A percentile compares a stretch with the other conserved stretches of the same genome.
Conservation (phyloP, 257 asterid genomes). For the Linaria vulgaris region DNA sequence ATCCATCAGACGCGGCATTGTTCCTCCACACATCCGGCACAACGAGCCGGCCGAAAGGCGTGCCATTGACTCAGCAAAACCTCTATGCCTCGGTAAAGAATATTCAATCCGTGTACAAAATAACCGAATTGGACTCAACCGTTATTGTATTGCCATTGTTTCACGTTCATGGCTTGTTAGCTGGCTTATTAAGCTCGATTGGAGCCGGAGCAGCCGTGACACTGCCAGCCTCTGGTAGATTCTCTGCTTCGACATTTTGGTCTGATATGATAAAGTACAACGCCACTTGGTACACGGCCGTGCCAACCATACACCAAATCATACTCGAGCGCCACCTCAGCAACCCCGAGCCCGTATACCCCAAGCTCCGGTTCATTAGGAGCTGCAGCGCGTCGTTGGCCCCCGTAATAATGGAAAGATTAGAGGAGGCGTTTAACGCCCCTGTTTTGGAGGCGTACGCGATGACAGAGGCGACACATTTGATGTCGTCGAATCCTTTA, state of each 20-base stretch:
- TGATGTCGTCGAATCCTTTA: conserved; percentile 88
- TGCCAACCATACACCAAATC: conserved; percentile 95
- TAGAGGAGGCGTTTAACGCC: conserved; percentile 83
- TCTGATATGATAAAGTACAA: conserved; percentile 66
- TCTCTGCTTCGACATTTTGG: conserved; percentile 97
- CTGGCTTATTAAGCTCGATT: conserved; percentile 79
- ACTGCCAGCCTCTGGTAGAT: conserved; percentile 89
- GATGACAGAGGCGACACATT: conserved; percentile 90
- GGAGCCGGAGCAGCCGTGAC: conserved; percentile 86
- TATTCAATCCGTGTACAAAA: conserved; percentile 67
- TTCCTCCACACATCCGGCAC: conserved; percentile 99
- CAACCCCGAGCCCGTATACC: conserved; percentile 66
- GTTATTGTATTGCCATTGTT: conserved; percentile 87
- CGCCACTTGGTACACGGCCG: conserved; percentile 98
- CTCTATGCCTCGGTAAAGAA: conserved; percentile 74
- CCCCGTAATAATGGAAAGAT: conserved; percentile 68
- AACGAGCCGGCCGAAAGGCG: conserved; percentile 97
- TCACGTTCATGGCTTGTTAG: conserved; percentile 92
- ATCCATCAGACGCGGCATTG: conserved; percentile 74
- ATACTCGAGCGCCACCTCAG: conserved; percentile 72
- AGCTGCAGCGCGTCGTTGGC: conserved; percentile 99
- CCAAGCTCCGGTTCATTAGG: conserved; percentile 85
- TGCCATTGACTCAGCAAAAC: conserved; percentile 81
- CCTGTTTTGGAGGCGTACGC: conserved; percentile 94
- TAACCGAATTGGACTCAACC: conserved; percentile 74